Base-by-base conservation (phyloP, 148 eudicot genomes). In the Rhododendron henanense region DNA sequence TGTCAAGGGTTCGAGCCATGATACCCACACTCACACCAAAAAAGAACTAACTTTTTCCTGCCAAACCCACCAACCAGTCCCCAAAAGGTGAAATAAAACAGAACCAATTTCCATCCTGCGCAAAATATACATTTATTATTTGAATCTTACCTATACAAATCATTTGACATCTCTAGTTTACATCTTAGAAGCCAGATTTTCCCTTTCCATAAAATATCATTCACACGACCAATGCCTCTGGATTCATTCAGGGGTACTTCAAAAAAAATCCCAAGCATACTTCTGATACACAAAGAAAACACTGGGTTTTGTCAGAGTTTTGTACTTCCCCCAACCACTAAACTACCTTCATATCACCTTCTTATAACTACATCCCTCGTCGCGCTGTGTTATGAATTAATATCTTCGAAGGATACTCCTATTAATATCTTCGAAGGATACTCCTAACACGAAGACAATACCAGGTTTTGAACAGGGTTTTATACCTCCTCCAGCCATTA, bases 401-500 rank as follows among this genome's bases (percentile, higher is more conserved):
- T 93, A 96, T 88, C 87, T 90, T 84, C 88, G 90, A 74, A 95
- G 87, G 85, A 94, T 82, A 91, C 90, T 92, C 88, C 98, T 92
- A 16, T 28, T 28, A 28, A 28, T 28, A 28, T 28, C 28, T 90
- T 84, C 88, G 90, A 74, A 95, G 87, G 85, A 94, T 82, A 91
- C 90, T 92, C 88, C 98, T 92, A 16, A 91, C 45, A 13, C 79
- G 91, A 79, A 96, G 85, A 74, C 89, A 92, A 83, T 91, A 95
- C 98, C 99, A 94, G 2, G 97, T 93, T 85, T 90, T 95, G 21
- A 89, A 55, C 85, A 96, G 83, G 19, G 94, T 93, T 84, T 85
- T 94, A 67, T 91, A 93, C 80, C 93, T 90, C 87, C 93, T 92
- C 99, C 98, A 95, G 14, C 99, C 97, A 83, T 88, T 87, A 86